Percentiles rank a stretch among this genome's conserved stretches.
These are phyloP conservation scores for Brassica incana DNA, from an alignment of 345 rosid species.

Conservation along the genomic window DNA sequence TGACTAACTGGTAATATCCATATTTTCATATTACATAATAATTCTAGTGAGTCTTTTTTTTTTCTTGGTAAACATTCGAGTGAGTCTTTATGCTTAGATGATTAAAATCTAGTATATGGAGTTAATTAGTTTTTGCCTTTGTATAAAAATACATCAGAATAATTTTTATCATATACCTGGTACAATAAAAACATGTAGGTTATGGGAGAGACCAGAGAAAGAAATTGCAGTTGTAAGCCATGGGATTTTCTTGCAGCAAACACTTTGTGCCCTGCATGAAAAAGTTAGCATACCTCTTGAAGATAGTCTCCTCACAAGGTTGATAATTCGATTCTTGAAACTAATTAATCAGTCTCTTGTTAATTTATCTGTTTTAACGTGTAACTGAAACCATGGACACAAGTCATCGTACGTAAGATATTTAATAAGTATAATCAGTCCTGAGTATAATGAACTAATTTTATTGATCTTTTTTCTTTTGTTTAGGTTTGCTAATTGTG, in stretches of 20 bases:
- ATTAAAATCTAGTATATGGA: neutral
- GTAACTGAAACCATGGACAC: neutral
- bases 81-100: neutral
- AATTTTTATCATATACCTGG: neutral
- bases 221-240: slow-evolving; percentile 84
- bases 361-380: neutral
- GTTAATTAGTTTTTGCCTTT: neutral
- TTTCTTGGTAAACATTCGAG: neutral
- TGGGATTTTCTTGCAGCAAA: slow-evolving; percentile 63
- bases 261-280: slow-evolving; percentile 47
- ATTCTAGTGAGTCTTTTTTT: neutral
- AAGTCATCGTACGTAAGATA: neutral
- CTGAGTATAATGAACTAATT: neutral
- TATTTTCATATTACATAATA: neutral
- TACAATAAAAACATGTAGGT: slow-evolving; percentile 40
- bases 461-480: neutral
- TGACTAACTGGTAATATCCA: neutral
- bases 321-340: neutral
- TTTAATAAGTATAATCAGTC: neutral
- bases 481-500: slow-evolving; percentile 38
- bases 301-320: slow-evolving; percentile 25
- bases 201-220: slow-evolving; percentile 75
- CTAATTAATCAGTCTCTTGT: neutral
- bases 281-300: slow-evolving; percentile 34
- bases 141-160: neutral